Conservation (phyloP, 2,329 filamentous ascomycete genomes). For the Alternaria burnsii region DNA sequence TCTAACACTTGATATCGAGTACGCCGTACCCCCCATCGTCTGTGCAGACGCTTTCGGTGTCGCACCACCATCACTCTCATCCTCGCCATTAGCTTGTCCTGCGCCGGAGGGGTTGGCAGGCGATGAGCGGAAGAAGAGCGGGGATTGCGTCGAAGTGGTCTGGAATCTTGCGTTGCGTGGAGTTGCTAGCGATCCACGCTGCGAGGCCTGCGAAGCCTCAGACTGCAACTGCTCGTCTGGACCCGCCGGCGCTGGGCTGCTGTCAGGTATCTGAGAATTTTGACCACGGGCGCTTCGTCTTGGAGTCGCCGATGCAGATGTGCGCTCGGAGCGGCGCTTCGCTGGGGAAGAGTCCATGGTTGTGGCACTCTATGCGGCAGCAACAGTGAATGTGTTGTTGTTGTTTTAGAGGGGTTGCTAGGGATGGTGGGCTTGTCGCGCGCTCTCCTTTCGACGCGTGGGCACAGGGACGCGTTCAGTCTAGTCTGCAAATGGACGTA, state of each 20-base stretch:
- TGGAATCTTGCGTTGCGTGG: slow-evolving; percentile 57
- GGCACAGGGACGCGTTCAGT: slow-evolving; percentile 37
- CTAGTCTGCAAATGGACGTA: slow-evolving; percentile 22
- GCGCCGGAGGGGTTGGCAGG: slow-evolving; percentile 58
- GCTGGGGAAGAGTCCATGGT: slow-evolving; percentile 69
- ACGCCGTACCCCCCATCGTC: slow-evolving; percentile 67
- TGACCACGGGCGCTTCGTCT: slow-evolving; percentile 62
- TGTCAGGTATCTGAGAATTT: slow-evolving; percentile 64
- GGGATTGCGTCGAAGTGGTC: slow-evolving; percentile 67
- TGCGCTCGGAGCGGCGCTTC: slow-evolving; percentile 63
- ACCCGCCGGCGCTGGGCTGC: slow-evolving; percentile 55
- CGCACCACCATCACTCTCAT: slow-evolving; percentile 67
- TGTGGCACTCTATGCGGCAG: slow-evolving; percentile 15
- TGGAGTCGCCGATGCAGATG: slow-evolving; percentile 64
- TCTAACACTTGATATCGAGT: not conserved
- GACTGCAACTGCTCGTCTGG: slow-evolving; percentile 55
- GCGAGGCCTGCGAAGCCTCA: slow-evolving; percentile 53
- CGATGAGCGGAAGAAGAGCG: slow-evolving; percentile 77
- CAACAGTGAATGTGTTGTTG: slow-evolving; percentile 13
- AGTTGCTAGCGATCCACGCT: slow-evolving; percentile 54
- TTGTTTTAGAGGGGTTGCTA: slow-evolving; percentile 17
- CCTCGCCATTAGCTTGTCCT: slow-evolving; percentile 51
- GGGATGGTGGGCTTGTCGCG: slow-evolving; percentile 28
- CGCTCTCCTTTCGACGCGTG: slow-evolving; percentile 20
- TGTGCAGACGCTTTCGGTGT: slow-evolving; percentile 74